phyloP scores from a whole-genome alignment of 75 land plant species.

The Sequoia sempervirens region DNA sequence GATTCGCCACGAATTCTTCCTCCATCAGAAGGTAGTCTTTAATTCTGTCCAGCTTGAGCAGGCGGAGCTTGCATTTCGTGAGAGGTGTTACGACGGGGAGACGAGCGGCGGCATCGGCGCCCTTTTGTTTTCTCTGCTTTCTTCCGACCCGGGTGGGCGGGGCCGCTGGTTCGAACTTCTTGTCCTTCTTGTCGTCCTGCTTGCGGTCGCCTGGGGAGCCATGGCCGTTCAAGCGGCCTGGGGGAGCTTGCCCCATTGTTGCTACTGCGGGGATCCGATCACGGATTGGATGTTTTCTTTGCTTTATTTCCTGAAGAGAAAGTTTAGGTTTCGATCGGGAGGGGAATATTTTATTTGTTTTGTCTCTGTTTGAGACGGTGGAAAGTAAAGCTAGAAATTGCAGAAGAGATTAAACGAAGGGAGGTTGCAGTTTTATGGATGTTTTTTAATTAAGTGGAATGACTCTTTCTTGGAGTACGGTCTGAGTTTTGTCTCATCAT shows the following conservation, averaged over 20 bases:
- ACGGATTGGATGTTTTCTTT: background rate
- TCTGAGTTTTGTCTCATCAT: too few relatives aligned
- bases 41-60: conserved; percentile 79
- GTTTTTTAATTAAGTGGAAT: too few relatives aligned
- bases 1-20: conserved; percentile 81
- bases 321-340: background rate
- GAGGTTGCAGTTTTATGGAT: too few relatives aligned
- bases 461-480: too few relatives aligned
- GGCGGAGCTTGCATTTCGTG: conserved; percentile 81
- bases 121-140: conserved; percentile 88
- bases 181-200: conserved; percentile 71
- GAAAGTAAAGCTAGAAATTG: too few relatives aligned
- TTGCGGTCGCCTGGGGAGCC: conserved; percentile 54
- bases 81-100: conserved; percentile 74
- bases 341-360: too few relatives aligned
- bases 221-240: background rate
- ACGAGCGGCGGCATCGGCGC: conserved; percentile 83
- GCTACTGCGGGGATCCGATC: background rate
- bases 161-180: conserved; percentile 86
- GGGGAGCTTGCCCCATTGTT: background rate
- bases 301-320: background rate
- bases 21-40: conserved; percentile 88
- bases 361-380: background rate
- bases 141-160: conserved; percentile 85
- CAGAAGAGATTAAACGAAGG: too few relatives aligned